These are phyloP conservation scores for Cutaneotrichosporon daszewskae DNA, from an alignment of 1,284 basidiomycete species.

Conservation along the genomic window DNA sequence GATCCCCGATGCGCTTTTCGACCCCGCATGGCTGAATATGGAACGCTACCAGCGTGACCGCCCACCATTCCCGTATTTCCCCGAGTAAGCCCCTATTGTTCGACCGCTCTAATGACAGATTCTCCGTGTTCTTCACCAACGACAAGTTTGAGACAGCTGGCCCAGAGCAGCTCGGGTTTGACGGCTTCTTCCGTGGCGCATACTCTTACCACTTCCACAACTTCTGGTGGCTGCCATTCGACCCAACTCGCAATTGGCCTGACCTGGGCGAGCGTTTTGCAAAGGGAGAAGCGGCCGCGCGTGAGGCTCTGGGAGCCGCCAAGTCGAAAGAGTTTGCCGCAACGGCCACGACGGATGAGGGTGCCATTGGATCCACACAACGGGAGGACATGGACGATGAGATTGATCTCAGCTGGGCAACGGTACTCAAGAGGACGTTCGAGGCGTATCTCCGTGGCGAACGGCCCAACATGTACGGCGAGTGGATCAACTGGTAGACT, in stretches of 20 bases:
- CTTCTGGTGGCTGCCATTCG: slow-evolving; percentile 89
- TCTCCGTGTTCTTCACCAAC: slow-evolving; percentile 73
- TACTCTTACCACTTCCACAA: slow-evolving; percentile 85
- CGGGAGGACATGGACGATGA: slow-evolving; percentile 48
- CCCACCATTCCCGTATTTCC: slow-evolving; percentile 77
- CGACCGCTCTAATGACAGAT: slow-evolving; percentile 53
- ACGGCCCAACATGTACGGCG: slow-evolving; percentile 84
- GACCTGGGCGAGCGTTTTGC: slow-evolving; percentile 76
- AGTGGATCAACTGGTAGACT: slow-evolving; percentile 55
- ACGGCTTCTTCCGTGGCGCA: slow-evolving; percentile 78
- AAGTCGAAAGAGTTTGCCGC: not conserved
- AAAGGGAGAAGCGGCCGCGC: slow-evolving; percentile 60
- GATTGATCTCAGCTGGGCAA: slow-evolving; percentile 79
- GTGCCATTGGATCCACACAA: not conserved
- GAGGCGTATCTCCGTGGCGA: slow-evolving; percentile 82
- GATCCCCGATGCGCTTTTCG: slow-evolving; percentile 77
- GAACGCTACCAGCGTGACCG: slow-evolving; percentile 74
- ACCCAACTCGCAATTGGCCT: slow-evolving; percentile 79
- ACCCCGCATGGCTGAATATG: slow-evolving; percentile 78
- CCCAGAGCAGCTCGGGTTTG: slow-evolving; percentile 69
- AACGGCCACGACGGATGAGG: slow-evolving; percentile 6
- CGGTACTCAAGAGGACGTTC: slow-evolving; percentile 84
- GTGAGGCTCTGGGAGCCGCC: slow-evolving; percentile 35
- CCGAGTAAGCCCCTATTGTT: too few relatives aligned
- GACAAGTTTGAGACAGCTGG: slow-evolving; percentile 62